These are phyloP conservation scores for Cymbopogon citratus DNA, from an alignment of 176 grass and related monocot species.

Conservation along the genomic window DNA sequence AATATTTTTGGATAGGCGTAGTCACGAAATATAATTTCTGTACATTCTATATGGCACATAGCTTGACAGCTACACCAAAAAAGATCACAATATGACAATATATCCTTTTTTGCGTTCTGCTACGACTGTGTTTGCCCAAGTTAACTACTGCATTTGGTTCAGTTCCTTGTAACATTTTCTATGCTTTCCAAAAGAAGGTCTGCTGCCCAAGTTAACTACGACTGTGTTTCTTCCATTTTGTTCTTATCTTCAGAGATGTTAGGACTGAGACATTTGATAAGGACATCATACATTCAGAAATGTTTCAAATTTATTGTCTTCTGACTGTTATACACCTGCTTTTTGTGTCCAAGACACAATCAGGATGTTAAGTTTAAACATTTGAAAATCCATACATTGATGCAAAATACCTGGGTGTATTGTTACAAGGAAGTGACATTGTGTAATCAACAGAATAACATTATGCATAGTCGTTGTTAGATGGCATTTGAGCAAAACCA, in stretches of 20 bases:
- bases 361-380: not conserved
- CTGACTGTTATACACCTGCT: not conserved
- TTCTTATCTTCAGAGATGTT: constrained; percentile 20
- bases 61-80: not conserved
- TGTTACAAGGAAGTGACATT: constrained; percentile 15
- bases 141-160: constrained; percentile 5
- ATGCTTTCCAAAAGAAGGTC: not conserved
- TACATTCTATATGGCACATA: not conserved
- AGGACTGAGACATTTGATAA: not conserved
- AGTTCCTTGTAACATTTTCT: not conserved
- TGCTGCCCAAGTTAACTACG: too few species aligned
- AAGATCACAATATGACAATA: constrained; percentile 17
- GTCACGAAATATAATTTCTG: not conserved
- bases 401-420: not conserved
- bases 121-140: constrained; percentile 3
- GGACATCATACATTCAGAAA: not conserved
- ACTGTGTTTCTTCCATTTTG: not conserved
- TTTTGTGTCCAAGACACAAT: not conserved
- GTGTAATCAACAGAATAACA: not conserved
- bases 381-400: not conserved
- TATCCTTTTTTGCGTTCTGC: not conserved
- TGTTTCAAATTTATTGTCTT: not conserved
- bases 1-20: not conserved
- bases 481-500: constrained; percentile 7
- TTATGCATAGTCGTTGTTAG: not conserved